Evolutionary conservation across 345 rosid species (phyloP).

Genomic region (Zanthoxylum bungeanum): DNA sequence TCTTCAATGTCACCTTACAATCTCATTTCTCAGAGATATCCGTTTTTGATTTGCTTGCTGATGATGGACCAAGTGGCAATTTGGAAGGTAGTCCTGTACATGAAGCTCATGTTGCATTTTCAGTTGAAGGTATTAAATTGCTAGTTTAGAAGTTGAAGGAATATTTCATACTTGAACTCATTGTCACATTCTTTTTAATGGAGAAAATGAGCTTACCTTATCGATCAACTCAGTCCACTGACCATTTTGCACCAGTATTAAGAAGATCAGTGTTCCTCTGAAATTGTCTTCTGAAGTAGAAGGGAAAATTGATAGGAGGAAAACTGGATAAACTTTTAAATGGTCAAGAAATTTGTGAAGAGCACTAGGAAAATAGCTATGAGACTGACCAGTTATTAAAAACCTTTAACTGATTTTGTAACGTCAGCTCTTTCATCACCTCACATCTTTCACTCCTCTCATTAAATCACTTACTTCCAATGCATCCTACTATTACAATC

Average conservation of each 20-base stretch:
- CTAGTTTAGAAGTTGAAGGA: not conserved
- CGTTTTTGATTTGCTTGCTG: conserved; percentile 72
- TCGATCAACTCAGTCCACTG: not conserved
- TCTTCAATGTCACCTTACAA: not conserved
- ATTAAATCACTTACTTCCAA: not conserved
- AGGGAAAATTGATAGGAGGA: not conserved
- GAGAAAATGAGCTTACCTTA: not conserved
- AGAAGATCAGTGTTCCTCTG: not conserved
- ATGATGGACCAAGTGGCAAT: conserved; percentile 43
- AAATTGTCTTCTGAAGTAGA: not conserved
- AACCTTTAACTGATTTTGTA: not conserved
- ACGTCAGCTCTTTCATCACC: not conserved
- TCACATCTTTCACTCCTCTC: not conserved
- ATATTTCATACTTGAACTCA: not conserved
- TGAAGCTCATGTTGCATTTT: conserved; percentile 81
- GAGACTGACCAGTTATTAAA: not conserved
- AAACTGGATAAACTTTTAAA: conserved; percentile 2
- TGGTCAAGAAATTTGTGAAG: conserved; percentile 10
- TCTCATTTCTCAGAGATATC: conserved; percentile 48
- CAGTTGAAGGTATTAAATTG: conserved; percentile 64
- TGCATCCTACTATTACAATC: not conserved
- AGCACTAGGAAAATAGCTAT: not conserved
- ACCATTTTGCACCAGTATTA: not conserved
- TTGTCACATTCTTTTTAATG: not conserved
- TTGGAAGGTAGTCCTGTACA: conserved; percentile 32